Base-by-base conservation (phyloP, 345 rosid species). In the Aquilaria yunnanensis region DNA sequence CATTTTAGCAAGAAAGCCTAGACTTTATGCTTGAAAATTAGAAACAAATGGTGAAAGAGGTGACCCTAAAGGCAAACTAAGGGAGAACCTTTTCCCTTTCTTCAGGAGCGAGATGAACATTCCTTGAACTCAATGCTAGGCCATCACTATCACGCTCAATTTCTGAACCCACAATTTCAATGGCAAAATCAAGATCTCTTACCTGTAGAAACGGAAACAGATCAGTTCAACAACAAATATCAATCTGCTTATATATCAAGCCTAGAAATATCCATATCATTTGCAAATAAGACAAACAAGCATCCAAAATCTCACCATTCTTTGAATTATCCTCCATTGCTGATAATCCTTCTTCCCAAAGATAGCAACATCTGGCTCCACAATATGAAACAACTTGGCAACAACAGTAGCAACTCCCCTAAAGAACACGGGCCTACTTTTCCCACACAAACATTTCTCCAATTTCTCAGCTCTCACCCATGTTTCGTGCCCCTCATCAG, bases 341-440 rank as follows among this genome's bases (percentile, higher is more conserved):
- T 85, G 96, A 74, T 93, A 90, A 80, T 92, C 96, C 67, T 89
- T 89, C 74, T 90, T 93, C 14, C 96, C 94, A 65, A 87, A 87
- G 6, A 88, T 10, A 68, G 90, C 90, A 65, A 83, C 74, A 62
- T 86, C 96, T 70, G 98, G 98, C 76, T 89, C 94, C 72, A 92
- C 95, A 16, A 92, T 82, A 61, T 89, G 80, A 53, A 92, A 89
- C 81, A 92, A 75, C 85, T 92, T 89, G 34, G 91, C 62, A 16
- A 89, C 93, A 60, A 89, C 67, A 14, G 96, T 87, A 5, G 90
- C 96, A 7, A 93, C 94, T 32, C 97, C 98, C 83, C 94, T 70
- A 9, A 93, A 90, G 69, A 92, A 84, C 49, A 85, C 90, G 45
- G 96, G 92, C 70, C 98, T 84, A 59, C 90, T 90, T 72, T 78